These are phyloP conservation scores for Porodaedalea pini DNA, from an alignment of 1,284 basidiomycete species.

Conservation along the genomic window DNA sequence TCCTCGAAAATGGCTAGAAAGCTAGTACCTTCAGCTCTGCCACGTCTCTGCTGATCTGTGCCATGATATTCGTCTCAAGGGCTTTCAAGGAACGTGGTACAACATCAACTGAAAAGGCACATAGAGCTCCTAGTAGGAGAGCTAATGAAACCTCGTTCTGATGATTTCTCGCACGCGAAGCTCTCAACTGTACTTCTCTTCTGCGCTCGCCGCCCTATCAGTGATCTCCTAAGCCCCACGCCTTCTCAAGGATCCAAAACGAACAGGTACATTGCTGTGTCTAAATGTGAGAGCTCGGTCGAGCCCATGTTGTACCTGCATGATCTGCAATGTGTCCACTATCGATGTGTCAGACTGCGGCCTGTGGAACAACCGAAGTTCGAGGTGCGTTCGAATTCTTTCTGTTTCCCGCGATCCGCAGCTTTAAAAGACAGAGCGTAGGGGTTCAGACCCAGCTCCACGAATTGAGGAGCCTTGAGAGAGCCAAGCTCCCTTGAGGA, in stretches of 20 bases:
- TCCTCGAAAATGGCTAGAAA: too few species aligned
- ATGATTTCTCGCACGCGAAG: background rate
- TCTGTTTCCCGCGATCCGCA: background rate
- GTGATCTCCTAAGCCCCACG: background rate
- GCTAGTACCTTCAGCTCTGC: too few species aligned
- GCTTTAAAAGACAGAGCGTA: background rate
- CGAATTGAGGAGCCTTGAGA: background rate
- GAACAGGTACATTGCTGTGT: background rate
- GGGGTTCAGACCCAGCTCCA: background rate
- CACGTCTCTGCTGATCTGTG: too few species aligned
- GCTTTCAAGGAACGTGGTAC: too few species aligned
- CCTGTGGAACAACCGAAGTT: background rate
- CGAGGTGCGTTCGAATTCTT: background rate
- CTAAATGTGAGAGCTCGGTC: background rate
- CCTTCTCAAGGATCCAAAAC: background rate
- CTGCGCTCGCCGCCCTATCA: background rate
- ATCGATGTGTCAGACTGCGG: background rate
- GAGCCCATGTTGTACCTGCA: slow-evolving; percentile 1
- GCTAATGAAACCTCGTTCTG: too few species aligned
- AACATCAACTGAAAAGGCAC: too few species aligned
- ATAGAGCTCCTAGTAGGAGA: too few species aligned
- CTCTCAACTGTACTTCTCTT: background rate
- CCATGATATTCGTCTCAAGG: too few species aligned
- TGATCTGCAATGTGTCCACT: slow-evolving; percentile 1
- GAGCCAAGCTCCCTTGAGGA: background rate